These are phyloP conservation scores for Amphichorda felina DNA, from an alignment of 2,329 filamentous ascomycete genomes.

Conservation along the genomic window DNA sequence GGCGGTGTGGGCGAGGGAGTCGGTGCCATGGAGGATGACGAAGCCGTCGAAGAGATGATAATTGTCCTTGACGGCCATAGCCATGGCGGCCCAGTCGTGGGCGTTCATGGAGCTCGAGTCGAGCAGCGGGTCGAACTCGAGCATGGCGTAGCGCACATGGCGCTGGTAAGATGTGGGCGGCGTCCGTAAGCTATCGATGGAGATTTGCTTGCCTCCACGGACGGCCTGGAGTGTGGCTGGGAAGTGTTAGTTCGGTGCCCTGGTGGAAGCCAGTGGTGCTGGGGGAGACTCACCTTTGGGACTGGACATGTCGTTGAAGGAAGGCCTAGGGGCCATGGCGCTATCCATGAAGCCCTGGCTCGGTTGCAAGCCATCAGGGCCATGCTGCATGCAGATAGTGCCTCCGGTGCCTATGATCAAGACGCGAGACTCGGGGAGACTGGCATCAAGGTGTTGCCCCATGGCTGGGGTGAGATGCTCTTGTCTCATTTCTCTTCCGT, in stretches of 20 bases:
- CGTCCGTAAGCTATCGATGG: constrained; percentile 62
- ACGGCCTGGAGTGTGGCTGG: constrained; percentile 37
- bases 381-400: constrained; percentile 84
- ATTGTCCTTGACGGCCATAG: constrained; percentile 66
- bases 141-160: constrained; percentile 70
- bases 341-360: constrained; percentile 70
- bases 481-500: too few species aligned
- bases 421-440: constrained; percentile 63
- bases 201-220: constrained; percentile 33
- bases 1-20: constrained; percentile 80
- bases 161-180: constrained; percentile 70
- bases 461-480: too few species aligned
- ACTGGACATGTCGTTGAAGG: constrained; percentile 60
- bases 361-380: constrained; percentile 68
- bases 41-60: constrained; percentile 86
- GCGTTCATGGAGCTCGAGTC: constrained; percentile 88
- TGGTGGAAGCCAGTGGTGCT: too few species aligned
- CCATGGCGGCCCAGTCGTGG: constrained; percentile 76
- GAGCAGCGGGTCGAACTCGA: constrained; percentile 74
- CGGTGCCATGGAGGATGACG: constrained; percentile 82
- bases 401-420: constrained; percentile 86
- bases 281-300: constrained; percentile 18
- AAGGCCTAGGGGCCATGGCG: constrained; percentile 70
- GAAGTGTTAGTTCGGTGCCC: constrained; percentile 2
- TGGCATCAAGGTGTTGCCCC: not conserved